Evolutionary conservation across 345 rosid species (phyloP), one percentile per base, ranked within the genome.

Genomic region (Gossypium australe): DNA sequence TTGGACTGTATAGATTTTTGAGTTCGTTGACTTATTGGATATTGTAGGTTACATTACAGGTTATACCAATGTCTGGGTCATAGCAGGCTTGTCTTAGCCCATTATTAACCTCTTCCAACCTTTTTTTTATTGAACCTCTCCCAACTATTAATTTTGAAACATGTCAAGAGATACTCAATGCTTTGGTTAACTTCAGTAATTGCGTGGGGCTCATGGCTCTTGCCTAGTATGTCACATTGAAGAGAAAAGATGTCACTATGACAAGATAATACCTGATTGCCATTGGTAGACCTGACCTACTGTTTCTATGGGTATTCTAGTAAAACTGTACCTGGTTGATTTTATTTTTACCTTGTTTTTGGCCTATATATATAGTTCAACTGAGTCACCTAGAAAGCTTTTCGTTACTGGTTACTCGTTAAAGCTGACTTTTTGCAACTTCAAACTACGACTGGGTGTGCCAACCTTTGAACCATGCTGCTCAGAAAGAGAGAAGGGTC

Each of bases 341-440:
- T 34, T 52, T 34, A 63, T 63, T 22, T 34, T 63, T 8, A 38
- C 48, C 67, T 16, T 34, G 41, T 34, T 34, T 63, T 34, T 63
- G 45, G 47, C 47, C 16, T 38, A 63, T 17, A 8, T 41, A 38
- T 38, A 17, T 41, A 64, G 9, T 43, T 45, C 9, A 20, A 20
- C 6, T 18, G 70, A 44, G 20, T 44, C 53, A 43, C 29, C 47
- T 11, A 14, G 53, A 20, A 65, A 65, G 52, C 49, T 44, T 43
- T 61, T 13, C 8, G 66, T 14, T 61, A 66, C 70, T 14, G 66
- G 70, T 66, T 44, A 66, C 70, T 20, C 16, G 52, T 66, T 66
- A 11, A 44, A 66, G 6, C 53, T 66, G n/a, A 20, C 52, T 44
- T 66, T 66, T 64, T 66, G 45, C 17, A 47, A 20, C 53, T 66